Percentiles rank a stretch among this genome's conserved stretches.
Evolutionary conservation across 495 filamentous ascomycete genomes (phyloP).

Genomic region (Chaetomium fimeti): DNA sequence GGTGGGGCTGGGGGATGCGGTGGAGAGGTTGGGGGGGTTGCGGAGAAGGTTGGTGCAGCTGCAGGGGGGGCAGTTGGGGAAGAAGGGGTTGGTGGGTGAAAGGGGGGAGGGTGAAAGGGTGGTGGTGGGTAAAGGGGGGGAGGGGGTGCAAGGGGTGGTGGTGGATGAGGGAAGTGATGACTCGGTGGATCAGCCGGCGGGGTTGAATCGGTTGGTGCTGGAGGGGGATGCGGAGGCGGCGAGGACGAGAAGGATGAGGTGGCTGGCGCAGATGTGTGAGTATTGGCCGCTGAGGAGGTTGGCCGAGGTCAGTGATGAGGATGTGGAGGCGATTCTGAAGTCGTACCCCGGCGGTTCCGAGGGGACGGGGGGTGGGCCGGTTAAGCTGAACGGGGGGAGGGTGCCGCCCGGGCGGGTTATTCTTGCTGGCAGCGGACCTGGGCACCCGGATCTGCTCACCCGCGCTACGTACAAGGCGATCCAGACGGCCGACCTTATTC

Average conservation of each 20-base stretch:
- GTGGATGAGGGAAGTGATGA: slow-evolving; percentile 55
- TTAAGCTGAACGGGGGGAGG: not conserved
- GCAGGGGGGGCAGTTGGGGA: slow-evolving; percentile 60
- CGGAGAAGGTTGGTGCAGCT: slow-evolving; percentile 53
- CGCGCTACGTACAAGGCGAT: slow-evolving; percentile 86
- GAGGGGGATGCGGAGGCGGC: slow-evolving; percentile 71
- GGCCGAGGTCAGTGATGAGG: slow-evolving; percentile 71
- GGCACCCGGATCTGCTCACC: slow-evolving; percentile 87
- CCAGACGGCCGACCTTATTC: slow-evolving; percentile 75
- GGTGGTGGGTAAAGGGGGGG: slow-evolving; percentile 61
- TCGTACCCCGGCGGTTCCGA: slow-evolving; percentile 52
- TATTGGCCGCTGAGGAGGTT: slow-evolving; percentile 92
- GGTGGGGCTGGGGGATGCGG: slow-evolving; percentile 74
- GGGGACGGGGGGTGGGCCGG: not conserved
- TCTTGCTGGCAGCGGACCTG: slow-evolving; percentile 90
- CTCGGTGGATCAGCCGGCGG: slow-evolving; percentile 73
- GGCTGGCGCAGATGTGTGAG: slow-evolving; percentile 95
- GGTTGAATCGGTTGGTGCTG: slow-evolving; percentile 77
- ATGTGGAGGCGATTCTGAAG: slow-evolving; percentile 69
- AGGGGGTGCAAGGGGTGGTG: slow-evolving; percentile 39
- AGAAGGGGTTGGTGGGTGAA: slow-evolving; percentile 30
- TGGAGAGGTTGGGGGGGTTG: slow-evolving; percentile 73
- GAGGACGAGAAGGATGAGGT: slow-evolving; percentile 80
- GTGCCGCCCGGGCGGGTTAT: slow-evolving; percentile 64
- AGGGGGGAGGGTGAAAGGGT: slow-evolving; percentile 49